Base-by-base conservation (phyloP, 805 yeast genomes). In the Maudiozyma serrabonitensis region DNA sequence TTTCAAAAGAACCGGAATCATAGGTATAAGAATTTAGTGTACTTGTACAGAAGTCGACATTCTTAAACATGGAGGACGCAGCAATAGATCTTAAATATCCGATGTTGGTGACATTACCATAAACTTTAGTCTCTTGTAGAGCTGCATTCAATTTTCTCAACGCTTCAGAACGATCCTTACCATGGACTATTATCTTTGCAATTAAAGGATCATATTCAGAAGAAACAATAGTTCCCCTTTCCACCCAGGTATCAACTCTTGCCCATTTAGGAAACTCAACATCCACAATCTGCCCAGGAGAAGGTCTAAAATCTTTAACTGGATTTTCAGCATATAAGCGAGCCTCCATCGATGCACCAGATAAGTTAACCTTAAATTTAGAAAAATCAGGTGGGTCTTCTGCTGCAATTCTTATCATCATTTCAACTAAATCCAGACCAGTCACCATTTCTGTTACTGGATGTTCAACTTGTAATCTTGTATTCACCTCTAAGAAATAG, bases 241-340 rank as follows among this genome's bases (percentile, higher is more conserved):
- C 73, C 45, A 88, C 91, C 98, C 99, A 93, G 13, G 93, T 84
- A 64, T 91, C 99, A 54, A 91, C 79, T 70, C 99, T 81, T 8
- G 96, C 96, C 85, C 90, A 85, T 21, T 71, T 68, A 2, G 99
- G 98, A 75, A 90, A 93, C 46, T 69, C 66, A 40, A 91, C 90
- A 56, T 87, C 89, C 11, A 88, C 82, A 51, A 91, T 72, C 67
- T 85, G 95, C 55, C 99, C 99, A 28, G 99, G 98, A 32, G 96
- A 87, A 19, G 99, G 99, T 75, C 83, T 78, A 69, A 91, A 91
- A 55, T 84, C 96, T 63, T 88, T 90, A 41, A 86, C 91, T 1
- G 99, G 98, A 70, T 93, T 91, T 69, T 91, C 99, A 37, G 99
- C 97, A 58, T 93, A 93, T 46, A 91, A 73, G 64, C 99, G 79